Conservation (phyloP, 495 filamentous ascomycete species). For the Penicillium bovifimosum region DNA sequence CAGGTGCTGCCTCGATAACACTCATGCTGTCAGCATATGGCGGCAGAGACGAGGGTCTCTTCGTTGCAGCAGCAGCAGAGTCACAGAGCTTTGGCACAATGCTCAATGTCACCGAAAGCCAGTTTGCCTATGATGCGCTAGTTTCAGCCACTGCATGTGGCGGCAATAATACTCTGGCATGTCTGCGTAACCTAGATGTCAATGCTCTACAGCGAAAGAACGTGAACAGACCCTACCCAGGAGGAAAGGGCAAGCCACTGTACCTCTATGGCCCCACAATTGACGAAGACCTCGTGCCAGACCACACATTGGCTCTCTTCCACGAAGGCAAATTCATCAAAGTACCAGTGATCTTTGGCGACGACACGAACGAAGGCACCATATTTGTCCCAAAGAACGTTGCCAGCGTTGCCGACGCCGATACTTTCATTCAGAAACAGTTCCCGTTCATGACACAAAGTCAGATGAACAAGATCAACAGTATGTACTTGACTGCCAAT, state of each 20-base stretch:
- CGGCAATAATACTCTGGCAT: constrained; percentile 46
- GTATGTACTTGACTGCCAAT: constrained; percentile 49
- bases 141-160: constrained; percentile 51
- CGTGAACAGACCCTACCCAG: constrained; percentile 50
- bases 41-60: constrained; percentile 49
- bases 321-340: constrained; percentile 55
- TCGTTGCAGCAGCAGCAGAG: constrained; percentile 59
- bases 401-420: constrained; percentile 40
- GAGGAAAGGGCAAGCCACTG: constrained; percentile 40
- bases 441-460: constrained; percentile 51
- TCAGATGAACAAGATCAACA: constrained; percentile 52
- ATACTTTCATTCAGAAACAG: constrained; percentile 55
- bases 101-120: constrained; percentile 52
- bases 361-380: constrained; percentile 66
- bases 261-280: constrained; percentile 56
- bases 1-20: constrained; percentile 61
- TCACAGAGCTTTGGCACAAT: constrained; percentile 61
- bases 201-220: constrained; percentile 49
- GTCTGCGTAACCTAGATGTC: constrained; percentile 50
- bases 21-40: constrained; percentile 62
- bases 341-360: constrained; percentile 65
- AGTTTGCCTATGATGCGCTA: constrained; percentile 62
- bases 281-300: constrained; percentile 53
- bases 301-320: constrained; percentile 57
- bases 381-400: constrained; percentile 52